Evolutionary conservation across 495 filamentous ascomycete genomes (phyloP).

Genomic region (Staphylotrichum longicolle): DNA sequence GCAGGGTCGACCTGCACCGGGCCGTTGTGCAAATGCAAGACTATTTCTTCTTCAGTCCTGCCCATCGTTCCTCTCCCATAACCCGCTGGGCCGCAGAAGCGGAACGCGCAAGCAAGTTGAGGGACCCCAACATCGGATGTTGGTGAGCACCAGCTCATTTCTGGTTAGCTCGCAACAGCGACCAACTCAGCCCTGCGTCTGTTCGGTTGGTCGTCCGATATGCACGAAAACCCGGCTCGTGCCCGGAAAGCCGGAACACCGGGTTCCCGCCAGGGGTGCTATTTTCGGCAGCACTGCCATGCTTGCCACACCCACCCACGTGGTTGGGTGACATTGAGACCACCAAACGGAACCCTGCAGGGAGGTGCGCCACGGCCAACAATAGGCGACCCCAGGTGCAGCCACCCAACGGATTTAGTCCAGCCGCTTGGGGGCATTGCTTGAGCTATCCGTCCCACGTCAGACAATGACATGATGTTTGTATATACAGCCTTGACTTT

Average conservation of each 20-base stretch:
- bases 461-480: background rate
- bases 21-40: no score
- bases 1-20: no score
- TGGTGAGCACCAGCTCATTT: no score
- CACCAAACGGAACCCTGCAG: background rate
- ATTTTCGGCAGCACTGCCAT: slow-evolving; percentile 11
- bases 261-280: slow-evolving; percentile 3
- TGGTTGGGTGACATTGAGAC: slow-evolving; percentile 12
- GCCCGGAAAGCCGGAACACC: background rate
- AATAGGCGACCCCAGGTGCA: background rate
- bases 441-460: background rate
- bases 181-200: no score
- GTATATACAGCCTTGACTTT: slow-evolving; percentile 5
- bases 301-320: slow-evolving; percentile 12
- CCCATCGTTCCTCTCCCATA: no score
- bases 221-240: no score
- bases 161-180: no score
- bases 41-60: no score
- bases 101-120: no score
- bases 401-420: slow-evolving; percentile 2
- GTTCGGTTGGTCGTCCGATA: no score
- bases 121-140: no score
- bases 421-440: slow-evolving; percentile 3
- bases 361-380: slow-evolving; percentile 13
- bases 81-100: no score